Evolutionary conservation across 106 monocot species (phyloP).

Genomic region (Ottelia alismoides): DNA sequence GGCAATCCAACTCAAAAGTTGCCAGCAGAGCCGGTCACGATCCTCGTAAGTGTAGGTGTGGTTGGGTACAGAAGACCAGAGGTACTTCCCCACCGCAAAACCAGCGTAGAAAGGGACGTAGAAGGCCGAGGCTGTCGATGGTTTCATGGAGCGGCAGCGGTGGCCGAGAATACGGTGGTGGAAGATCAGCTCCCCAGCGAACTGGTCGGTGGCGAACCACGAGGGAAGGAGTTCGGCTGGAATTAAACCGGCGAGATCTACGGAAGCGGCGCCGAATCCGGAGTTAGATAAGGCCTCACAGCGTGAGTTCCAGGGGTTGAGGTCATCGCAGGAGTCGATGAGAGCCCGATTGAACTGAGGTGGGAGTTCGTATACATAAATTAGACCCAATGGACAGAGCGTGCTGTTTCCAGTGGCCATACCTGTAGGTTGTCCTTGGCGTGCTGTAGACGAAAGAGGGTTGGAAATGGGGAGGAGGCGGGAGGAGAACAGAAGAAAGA

Average conservation of each 20-base stretch:
- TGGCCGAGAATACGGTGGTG: constrained; percentile 60
- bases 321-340: constrained; percentile 22
- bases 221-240: constrained; percentile 30
- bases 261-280: constrained; percentile 38
- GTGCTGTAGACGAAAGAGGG: background rate
- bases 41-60: constrained; percentile 31
- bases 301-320: constrained; percentile 42
- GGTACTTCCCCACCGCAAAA: constrained; percentile 55
- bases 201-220: constrained; percentile 89
- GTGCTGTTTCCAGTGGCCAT: background rate
- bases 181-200: constrained; percentile 64
- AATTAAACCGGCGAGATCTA: constrained; percentile 36
- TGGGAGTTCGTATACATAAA: constrained; percentile 85
- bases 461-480: constrained; percentile 6
- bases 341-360: constrained; percentile 55
- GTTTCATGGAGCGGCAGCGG: constrained; percentile 48
- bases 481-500: constrained; percentile 19
- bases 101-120: constrained; percentile 95
- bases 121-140: constrained; percentile 51
- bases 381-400: constrained; percentile 23
- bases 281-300: constrained; percentile 47
- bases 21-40: constrained; percentile 27
- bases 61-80: constrained; percentile 30
- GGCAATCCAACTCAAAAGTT: constrained; percentile 25
- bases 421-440: background rate